These are phyloP conservation scores for Penicillium sp. DNA, from an alignment of 2,329 filamentous ascomycete genomes.

Conservation along the genomic window DNA sequence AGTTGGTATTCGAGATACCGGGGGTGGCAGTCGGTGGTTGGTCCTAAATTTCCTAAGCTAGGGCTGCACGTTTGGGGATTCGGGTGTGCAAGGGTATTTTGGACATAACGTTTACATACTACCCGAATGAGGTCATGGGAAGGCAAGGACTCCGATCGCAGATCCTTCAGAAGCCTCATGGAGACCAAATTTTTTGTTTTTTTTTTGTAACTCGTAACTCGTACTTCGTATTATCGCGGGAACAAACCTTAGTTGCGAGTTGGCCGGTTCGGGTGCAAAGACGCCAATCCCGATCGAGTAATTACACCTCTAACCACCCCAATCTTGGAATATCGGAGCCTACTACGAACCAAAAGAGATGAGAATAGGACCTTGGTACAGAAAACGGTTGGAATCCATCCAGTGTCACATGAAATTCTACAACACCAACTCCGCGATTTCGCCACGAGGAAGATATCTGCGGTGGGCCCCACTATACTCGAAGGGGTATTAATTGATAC, in stretches of 20 bases:
- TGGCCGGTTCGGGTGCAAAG: conserved; percentile 16
- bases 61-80: neutral
- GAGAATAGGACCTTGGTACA: neutral
- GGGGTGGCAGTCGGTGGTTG: neutral
- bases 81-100: conserved; percentile 4
- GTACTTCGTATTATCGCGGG: neutral
- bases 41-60: neutral
- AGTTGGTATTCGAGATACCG: neutral
- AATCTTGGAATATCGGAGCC: neutral
- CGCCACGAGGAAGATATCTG: conserved; percentile 18
- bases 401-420: neutral
- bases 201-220: neutral
- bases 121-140: conserved; percentile 5
- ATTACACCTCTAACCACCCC: conserved; percentile 18
- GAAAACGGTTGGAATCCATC: neutral
- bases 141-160: conserved; percentile 7
- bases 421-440: conserved; percentile 16
- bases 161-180: neutral
- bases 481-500: neutral
- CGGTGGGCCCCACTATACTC: conserved; percentile 8
- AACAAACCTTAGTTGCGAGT: neutral
- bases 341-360: neutral
- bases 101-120: neutral
- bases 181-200: neutral
- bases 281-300: conserved; percentile 7